These are phyloP conservation scores for Dichomitus squalens DNA, from an alignment of 1,284 basidiomycete species.

Conservation along the genomic window DNA sequence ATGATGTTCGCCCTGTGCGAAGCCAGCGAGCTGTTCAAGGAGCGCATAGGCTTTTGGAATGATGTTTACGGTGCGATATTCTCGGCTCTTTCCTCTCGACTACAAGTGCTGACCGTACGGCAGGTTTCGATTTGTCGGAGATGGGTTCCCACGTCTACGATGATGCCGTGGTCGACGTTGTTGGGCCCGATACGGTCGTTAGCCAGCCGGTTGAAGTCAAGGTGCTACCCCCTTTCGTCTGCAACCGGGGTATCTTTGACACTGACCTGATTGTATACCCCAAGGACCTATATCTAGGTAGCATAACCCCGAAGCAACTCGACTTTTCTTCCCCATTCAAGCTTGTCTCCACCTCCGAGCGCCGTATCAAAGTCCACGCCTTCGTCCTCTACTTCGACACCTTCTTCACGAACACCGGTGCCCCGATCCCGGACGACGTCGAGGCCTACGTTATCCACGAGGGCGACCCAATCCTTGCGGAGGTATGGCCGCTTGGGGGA, in stretches of 20 bases:
- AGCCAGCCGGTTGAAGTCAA: conserved; percentile 73
- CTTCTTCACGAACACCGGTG: conserved; percentile 76
- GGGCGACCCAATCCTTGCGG: conserved; percentile 65
- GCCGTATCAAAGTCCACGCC: conserved; percentile 71
- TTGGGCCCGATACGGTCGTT: conserved; percentile 70
- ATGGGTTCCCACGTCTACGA: conserved; percentile 76
- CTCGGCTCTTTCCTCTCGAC: not conserved
- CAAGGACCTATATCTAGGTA: conserved; percentile 77
- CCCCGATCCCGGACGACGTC: conserved; percentile 52
- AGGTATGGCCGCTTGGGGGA: conserved; percentile 75
- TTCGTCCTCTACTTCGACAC: conserved; percentile 95
- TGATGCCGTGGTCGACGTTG: conserved; percentile 84
- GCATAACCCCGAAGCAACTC: conserved; percentile 69
- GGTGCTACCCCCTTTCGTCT: conserved; percentile 38
- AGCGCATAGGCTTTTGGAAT: conserved; percentile 87
- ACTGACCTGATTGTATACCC: too few species aligned
- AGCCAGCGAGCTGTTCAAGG: conserved; percentile 74
- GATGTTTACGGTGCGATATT: conserved; percentile 79
- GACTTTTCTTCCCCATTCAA: conserved; percentile 80
- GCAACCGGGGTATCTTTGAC: not conserved
- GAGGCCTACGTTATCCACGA: conserved; percentile 57
- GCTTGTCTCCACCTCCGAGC: conserved; percentile 60
- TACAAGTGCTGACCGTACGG: not conserved
- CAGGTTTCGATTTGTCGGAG: conserved; percentile 83
- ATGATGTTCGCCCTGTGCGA: conserved; percentile 86